These are phyloP conservation scores for Stygiomarasmius scandens DNA, from an alignment of 1,284 basidiomycete species.

Conservation along the genomic window DNA sequence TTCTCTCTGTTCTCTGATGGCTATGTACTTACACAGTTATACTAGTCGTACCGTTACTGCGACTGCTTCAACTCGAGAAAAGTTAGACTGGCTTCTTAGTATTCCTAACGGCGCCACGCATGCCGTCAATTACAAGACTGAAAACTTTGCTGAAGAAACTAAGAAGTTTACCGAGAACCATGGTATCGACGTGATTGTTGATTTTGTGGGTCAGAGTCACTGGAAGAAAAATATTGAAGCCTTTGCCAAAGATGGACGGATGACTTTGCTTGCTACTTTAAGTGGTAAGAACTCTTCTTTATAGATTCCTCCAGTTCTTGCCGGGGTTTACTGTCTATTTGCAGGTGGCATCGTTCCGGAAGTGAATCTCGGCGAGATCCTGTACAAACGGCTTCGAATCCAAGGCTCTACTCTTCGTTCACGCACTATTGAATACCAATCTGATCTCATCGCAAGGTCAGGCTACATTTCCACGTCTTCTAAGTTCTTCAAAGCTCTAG, in stretches of 20 bases:
- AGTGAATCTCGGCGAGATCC: constrained; percentile 68
- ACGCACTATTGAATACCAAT: constrained; percentile 80
- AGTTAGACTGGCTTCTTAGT: constrained; percentile 77
- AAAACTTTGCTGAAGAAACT: constrained; percentile 77
- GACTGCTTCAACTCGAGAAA: constrained; percentile 86
- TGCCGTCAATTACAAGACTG: constrained; percentile 84
- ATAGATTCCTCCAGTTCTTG: no score
- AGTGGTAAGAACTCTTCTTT: constrained; percentile 54
- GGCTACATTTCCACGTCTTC: constrained; percentile 9
- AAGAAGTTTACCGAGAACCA: constrained; percentile 63
- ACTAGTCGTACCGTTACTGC: constrained; percentile 71
- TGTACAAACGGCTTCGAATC: constrained; percentile 87
- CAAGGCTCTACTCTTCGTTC: constrained; percentile 89
- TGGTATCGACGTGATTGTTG: constrained; percentile 84
- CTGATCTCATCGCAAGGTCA: constrained; percentile 71
- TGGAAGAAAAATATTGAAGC: constrained; percentile 82
- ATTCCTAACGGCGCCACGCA: constrained; percentile 71
- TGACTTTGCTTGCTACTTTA: constrained; percentile 71
- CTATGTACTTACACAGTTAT: constrained; percentile 9
- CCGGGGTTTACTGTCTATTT: constrained; percentile 11
- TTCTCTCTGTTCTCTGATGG: constrained; percentile 6
- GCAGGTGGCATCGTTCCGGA: constrained; percentile 66
- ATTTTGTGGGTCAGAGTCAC: constrained; percentile 87
- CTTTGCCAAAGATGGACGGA: constrained; percentile 77
- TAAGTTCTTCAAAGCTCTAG: constrained; percentile 1